Evolutionary conservation across 2,329 filamentous ascomycete species (phyloP).

Genomic region (Leptographium lundbergii): DNA sequence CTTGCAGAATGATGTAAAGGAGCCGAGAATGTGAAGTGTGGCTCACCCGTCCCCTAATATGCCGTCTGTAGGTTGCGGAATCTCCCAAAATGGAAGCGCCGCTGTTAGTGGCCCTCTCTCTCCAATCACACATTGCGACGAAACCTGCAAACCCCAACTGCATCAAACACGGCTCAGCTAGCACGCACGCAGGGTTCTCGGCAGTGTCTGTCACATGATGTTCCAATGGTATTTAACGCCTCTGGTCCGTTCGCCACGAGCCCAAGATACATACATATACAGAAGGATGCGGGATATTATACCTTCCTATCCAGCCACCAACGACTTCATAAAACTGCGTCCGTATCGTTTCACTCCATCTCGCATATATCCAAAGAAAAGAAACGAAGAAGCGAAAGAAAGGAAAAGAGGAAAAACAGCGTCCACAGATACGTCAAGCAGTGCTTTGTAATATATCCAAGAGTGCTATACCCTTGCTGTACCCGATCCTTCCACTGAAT

Average conservation of each 20-base stretch:
- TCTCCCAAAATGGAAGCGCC: neutral
- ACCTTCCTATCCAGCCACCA: neutral
- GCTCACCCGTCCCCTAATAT: no score
- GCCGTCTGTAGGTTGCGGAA: neutral
- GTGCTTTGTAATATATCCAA: neutral
- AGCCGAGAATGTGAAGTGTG: no score
- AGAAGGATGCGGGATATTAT: neutral
- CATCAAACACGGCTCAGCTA: no score
- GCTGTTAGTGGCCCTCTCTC: neutral
- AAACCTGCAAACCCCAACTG: no score
- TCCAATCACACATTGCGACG: no score
- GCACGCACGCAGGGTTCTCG: no score
- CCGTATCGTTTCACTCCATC: neutral
- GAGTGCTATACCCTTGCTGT: neutral
- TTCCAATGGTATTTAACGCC: neutral
- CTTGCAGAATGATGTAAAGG: no score
- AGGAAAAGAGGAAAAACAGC: neutral
- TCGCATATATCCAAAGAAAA: neutral
- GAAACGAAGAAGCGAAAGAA: neutral
- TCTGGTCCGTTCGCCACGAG: neutral
- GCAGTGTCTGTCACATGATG: neutral
- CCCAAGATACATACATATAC: slow-evolving; percentile 1
- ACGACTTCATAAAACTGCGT: neutral
- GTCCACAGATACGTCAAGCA: neutral
- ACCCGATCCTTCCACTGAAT: no score